These are phyloP conservation scores for Neocatenulostroma microsporum DNA, from an alignment of 2,329 filamentous ascomycete genomes.

Conservation along the genomic window DNA sequence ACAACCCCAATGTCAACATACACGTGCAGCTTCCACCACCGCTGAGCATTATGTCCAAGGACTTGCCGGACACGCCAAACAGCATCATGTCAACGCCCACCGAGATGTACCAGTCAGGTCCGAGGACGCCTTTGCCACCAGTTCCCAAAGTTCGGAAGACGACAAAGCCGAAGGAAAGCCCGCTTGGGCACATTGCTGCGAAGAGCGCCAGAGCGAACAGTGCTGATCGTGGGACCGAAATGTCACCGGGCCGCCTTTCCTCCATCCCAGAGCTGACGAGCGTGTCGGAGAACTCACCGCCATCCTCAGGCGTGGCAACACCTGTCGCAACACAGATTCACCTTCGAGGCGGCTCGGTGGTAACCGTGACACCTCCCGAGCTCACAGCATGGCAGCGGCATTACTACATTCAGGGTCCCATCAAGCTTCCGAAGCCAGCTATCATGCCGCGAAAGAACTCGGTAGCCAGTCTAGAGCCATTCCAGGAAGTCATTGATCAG, in stretches of 20 bases:
- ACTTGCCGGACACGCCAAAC: slow-evolving; percentile 18
- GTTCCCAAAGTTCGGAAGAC: slow-evolving; percentile 7
- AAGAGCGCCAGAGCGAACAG: slow-evolving; percentile 11
- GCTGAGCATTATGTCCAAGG: slow-evolving; percentile 17
- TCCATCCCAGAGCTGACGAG: slow-evolving; percentile 17
- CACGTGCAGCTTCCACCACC: slow-evolving; percentile 17
- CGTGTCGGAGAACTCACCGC: slow-evolving; percentile 16
- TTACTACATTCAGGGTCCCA: slow-evolving; percentile 37
- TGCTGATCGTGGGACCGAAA: slow-evolving; percentile 4
- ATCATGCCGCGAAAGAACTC: slow-evolving; percentile 33
- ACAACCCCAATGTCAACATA: slow-evolving; percentile 3
- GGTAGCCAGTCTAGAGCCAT: slow-evolving; percentile 34
- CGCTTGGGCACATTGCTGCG: slow-evolving; percentile 18
- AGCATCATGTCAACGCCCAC: slow-evolving; percentile 17
- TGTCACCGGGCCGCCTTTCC: slow-evolving; percentile 14
- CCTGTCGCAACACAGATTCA: slow-evolving; percentile 25
- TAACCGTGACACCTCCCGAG: slow-evolving; percentile 30
- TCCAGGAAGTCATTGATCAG: slow-evolving; percentile 28
- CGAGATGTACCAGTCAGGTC: slow-evolving; percentile 14
- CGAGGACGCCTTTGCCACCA: slow-evolving; percentile 2
- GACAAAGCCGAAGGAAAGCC: slow-evolving; percentile 12
- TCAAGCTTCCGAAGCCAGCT: slow-evolving; percentile 30
- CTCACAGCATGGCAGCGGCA: slow-evolving; percentile 27
- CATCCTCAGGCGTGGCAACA: slow-evolving; percentile 14
- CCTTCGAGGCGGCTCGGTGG: slow-evolving; percentile 27